Conservation (phyloP, 805 yeast species). For the Barnettozyma botsteinii region DNA sequence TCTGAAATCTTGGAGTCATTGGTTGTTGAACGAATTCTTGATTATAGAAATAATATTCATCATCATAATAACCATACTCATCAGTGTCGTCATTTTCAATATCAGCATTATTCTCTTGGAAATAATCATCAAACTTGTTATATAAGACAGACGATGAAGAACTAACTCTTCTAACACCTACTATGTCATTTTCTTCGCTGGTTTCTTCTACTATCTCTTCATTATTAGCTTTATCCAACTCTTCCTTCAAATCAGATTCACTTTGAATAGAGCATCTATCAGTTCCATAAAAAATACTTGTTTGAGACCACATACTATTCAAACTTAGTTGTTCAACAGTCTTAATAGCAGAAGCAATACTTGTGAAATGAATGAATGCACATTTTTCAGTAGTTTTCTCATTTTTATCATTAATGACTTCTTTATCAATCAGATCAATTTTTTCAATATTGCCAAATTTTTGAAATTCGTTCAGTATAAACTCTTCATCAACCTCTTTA, state of each 20-base stretch:
- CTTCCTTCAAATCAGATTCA: background rate
- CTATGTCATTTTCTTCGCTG: background rate
- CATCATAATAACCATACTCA: background rate
- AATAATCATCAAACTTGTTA: background rate
- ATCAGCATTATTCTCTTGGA: background rate
- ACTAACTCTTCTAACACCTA: background rate
- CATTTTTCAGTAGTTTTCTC: conserved; percentile 44
- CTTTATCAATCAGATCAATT: conserved; percentile 50
- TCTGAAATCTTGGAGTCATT: conserved; percentile 1
- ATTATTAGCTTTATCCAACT: too few species aligned
- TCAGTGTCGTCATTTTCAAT: background rate
- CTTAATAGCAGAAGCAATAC: conserved; percentile 76
- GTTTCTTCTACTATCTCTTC: too few species aligned
- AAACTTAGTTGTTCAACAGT: conserved; percentile 75
- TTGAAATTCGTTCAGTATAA: conserved; percentile 44
- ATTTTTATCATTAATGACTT: conserved; percentile 9
- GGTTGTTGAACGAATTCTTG: background rate
- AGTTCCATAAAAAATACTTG: conserved; percentile 84
- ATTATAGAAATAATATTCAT: background rate
- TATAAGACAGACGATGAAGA: background rate
- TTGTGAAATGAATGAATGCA: conserved; percentile 85
- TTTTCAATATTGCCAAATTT: conserved; percentile 59
- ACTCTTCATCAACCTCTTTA: conserved; percentile 32
- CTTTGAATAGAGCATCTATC: conserved; percentile 67
- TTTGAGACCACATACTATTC: conserved; percentile 58